Percentiles rank a stretch among this genome's conserved stretches.
Conservation (phyloP, 2,329 filamentous ascomycete genomes). For the Calonectria honghensis region DNA sequence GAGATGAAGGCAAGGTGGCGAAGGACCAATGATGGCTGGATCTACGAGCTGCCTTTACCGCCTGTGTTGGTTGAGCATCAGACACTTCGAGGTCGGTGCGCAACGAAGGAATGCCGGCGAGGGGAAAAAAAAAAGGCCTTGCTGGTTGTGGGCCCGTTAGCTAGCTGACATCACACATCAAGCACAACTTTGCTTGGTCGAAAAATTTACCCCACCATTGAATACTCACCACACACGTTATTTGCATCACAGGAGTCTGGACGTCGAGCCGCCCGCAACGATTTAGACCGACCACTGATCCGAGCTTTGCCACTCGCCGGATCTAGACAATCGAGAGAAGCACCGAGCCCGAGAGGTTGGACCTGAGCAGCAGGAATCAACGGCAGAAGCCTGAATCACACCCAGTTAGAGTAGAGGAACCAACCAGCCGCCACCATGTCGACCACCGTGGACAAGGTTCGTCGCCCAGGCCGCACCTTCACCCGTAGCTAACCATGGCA, state of each 20-base stretch:
- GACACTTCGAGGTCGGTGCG: conserved; percentile 12
- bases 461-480: conserved; percentile 51
- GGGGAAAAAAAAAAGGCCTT: not conserved
- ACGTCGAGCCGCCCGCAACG: conserved; percentile 27
- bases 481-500: conserved; percentile 54
- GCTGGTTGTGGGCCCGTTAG: conserved; percentile 29
- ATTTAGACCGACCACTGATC: conserved; percentile 36
- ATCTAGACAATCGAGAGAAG: conserved; percentile 20
- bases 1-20: not conserved
- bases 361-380: not conserved
- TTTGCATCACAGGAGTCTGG: conserved; percentile 49
- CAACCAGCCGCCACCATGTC: conserved; percentile 79
- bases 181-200: conserved; percentile 34
- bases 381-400: conserved; percentile 13
- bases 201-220: conserved; percentile 66
- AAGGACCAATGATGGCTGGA: not conserved
- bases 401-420: conserved; percentile 29
- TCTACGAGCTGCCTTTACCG: conserved; percentile 5
- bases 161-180: conserved; percentile 59
- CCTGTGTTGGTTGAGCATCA: not conserved
- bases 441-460: conserved; percentile 97
- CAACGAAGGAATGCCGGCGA: not conserved
- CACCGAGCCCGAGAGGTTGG: conserved; percentile 4
- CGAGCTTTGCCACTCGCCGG: conserved; percentile 43
- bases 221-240: conserved; percentile 47